Evolutionary conservation across 441 rosid species (phyloP).

Genomic region (Sinapis alba): DNA sequence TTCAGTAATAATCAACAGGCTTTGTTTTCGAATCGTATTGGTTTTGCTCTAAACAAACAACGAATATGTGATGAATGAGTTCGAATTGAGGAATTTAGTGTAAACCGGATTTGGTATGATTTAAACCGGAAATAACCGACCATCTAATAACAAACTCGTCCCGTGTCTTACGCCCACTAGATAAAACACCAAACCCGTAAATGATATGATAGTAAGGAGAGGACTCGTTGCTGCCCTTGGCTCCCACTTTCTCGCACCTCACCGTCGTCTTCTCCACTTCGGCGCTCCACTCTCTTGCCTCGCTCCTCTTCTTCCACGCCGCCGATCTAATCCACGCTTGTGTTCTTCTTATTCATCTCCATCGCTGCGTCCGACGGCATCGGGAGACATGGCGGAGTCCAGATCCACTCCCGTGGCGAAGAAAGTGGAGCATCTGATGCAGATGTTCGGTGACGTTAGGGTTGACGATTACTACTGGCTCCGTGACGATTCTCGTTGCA

Average conservation of each 20-base stretch:
- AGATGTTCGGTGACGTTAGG: slow-evolving; percentile 79
- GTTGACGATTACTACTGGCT: slow-evolving; percentile 88
- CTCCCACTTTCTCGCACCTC: slow-evolving; percentile 14
- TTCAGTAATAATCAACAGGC: neutral
- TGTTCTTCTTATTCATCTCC: neutral
- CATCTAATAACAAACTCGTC: neutral
- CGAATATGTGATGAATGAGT: neutral
- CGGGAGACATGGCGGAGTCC: slow-evolving; percentile 36
- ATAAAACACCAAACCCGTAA: neutral
- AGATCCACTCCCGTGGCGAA: slow-evolving; percentile 68
- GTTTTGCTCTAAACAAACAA: neutral
- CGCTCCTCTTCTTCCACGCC: slow-evolving; percentile 17
- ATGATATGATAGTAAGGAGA: slow-evolving; percentile 20
- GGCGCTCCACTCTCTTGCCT: slow-evolving; percentile 20
- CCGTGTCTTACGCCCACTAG: neutral
- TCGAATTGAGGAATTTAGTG: neutral
- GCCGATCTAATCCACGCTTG: neutral
- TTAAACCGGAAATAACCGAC: neutral
- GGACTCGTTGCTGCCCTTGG: slow-evolving; percentile 17
- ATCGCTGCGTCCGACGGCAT: slow-evolving; percentile 10
- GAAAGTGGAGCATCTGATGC: slow-evolving; percentile 79
- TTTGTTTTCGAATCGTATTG: neutral
- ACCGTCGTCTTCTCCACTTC: slow-evolving; percentile 4
- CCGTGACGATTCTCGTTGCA: slow-evolving; percentile 84
- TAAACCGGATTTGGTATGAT: neutral